Conservation (phyloP, 140 eudicot species). For the Stevia rebaudiana region DNA sequence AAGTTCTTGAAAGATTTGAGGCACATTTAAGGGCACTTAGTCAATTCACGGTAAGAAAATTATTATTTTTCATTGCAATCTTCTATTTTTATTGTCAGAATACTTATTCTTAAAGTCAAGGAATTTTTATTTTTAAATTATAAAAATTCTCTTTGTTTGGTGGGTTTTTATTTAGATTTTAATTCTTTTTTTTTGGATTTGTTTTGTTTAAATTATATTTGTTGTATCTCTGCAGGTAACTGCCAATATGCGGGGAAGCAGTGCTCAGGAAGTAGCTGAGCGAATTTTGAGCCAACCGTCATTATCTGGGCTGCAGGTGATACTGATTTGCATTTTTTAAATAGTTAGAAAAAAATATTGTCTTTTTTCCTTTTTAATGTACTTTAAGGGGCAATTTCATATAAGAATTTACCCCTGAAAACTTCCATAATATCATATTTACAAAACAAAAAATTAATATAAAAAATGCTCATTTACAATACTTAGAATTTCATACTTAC, state of each 20-base stretch:
- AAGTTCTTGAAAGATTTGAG: conserved; percentile 90
- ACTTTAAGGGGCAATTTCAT: background rate
- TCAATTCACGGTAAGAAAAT: conserved; percentile 65
- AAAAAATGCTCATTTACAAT: background rate
- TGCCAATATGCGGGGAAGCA: conserved; percentile 94
- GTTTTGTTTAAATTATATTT: too few relatives aligned
- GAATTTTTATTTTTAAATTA: background rate
- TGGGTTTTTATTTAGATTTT: too few relatives aligned
- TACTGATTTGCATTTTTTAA: background rate
- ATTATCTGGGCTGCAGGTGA: conserved; percentile 85
- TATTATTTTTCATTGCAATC: background rate
- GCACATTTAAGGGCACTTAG: conserved; percentile 83
- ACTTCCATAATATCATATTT: background rate
- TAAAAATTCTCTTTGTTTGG: background rate
- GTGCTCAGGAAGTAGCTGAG: conserved; percentile 89
- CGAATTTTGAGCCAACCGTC: conserved; percentile 76
- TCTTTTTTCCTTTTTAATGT: background rate
- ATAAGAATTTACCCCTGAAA: background rate
- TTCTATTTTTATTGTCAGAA: background rate
- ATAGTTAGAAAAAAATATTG: background rate
- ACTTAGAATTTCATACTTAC: background rate
- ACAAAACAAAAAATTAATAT: background rate
- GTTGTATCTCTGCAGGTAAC: conserved; percentile 45
- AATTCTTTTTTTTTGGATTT: too few relatives aligned
- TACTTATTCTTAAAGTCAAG: background rate